Evolutionary conservation across 169 alveolate genomes (phyloP), one percentile per base, ranked within the genome.

Genomic region (Amoebophrya sp.): DNA sequence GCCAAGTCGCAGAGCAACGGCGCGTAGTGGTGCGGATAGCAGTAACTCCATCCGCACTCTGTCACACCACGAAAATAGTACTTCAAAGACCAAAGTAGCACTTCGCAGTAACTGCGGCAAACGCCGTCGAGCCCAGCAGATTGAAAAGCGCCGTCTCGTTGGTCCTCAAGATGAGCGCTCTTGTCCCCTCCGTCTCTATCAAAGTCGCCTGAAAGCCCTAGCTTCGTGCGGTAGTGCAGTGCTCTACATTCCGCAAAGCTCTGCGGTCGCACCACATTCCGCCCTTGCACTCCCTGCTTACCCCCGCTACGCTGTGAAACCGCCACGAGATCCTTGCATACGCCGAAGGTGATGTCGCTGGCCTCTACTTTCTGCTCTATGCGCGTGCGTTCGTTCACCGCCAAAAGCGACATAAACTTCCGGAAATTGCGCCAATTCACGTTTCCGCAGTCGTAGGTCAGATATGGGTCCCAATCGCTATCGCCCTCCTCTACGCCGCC

Each of bases 1-100:
- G 1, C 2, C 0, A 65, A 18, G 33, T 65, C 83, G 2, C 33
- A 12, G 33, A 65, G n/a, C 10, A 65, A 65, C 33, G 83, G 83
- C 83, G 83, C 83, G 26, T 65, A 65, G 83, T 65, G 83, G 26
- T 65, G 83, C 33, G 83, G 99, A 95, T 98, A 99, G 96, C 93
- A 98, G 99, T 99, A 99, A 76, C 96, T 96, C 99, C 99, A 99
- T 94, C 98, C 96, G 65, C 97, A 83, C 41, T 38, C 54, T 41
- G 89, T 65, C 90, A 92, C 92, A 34, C 95, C 95, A 18, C 95
- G 92, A 89, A 65, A 93, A 90, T 93, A 93, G 92, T 93, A 93
- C 83, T 65, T 65, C 83, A 65, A 0, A 36, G 12, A 26, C 83
- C 83, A 65, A 1, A 65, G n/a, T 36, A 65, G 33, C 83, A 29